A percentile compares a stretch with the other conserved stretches of the same genome.
Conservation (phyloP, 140 eudicot genomes). For the Artemisia princeps region DNA sequence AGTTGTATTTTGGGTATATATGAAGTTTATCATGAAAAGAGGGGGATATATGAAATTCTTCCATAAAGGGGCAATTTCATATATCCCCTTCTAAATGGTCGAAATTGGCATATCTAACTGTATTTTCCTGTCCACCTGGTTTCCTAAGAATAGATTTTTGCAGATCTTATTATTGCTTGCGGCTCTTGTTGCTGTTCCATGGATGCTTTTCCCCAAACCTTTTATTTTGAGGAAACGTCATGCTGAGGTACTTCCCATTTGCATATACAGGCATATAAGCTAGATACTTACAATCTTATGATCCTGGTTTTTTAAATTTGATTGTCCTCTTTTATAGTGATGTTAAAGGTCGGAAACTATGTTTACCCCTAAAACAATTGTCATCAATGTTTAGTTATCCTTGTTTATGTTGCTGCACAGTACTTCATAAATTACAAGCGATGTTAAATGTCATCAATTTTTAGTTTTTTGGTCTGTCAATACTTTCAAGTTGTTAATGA, state of each 20-base stretch:
- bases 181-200: constrained; percentile 95
- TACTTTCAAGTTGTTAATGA: constrained; percentile 10
- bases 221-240: constrained; percentile 77
- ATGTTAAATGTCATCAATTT: not conserved
- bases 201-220: constrained; percentile 99
- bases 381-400: too few relatives aligned
- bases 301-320: not conserved
- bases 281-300: not conserved
- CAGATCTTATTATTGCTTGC: constrained; percentile 77
- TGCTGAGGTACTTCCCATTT: constrained; percentile 51
- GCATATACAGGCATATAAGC: not conserved
- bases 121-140: constrained; percentile 9
- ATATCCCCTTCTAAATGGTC: not conserved
- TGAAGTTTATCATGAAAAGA: too few relatives aligned
- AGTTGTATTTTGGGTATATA: too few relatives aligned
- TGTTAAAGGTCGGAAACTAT: too few relatives aligned
- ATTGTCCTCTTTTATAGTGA: too few relatives aligned
- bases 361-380: too few relatives aligned
- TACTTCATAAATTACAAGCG: not conserved
- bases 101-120: not conserved
- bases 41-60: too few relatives aligned
- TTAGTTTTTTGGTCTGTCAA: not conserved
- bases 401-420: not conserved
- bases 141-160: constrained; percentile 23
- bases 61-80: too few relatives aligned